Conservation (phyloP, 2,329 filamentous ascomycete species). For the Aspergillus sp. region DNA sequence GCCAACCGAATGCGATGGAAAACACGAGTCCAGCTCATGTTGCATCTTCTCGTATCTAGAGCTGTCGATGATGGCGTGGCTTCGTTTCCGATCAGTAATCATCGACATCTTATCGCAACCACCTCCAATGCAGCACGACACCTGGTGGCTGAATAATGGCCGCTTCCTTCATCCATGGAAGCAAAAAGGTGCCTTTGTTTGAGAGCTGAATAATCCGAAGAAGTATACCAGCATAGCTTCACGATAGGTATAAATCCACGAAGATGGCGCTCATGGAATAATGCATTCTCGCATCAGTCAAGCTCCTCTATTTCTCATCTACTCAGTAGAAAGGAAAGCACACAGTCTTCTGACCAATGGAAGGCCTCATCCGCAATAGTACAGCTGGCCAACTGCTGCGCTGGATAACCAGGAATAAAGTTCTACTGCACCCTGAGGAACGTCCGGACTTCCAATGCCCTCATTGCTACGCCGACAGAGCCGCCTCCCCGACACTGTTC, state of each 20-base stretch:
- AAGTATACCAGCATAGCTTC: not conserved
- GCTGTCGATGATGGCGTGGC: not conserved
- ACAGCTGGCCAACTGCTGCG: conserved; percentile 6
- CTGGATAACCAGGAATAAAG: not conserved
- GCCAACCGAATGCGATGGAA: not conserved
- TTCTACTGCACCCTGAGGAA: conserved; percentile 3
- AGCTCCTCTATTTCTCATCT: not conserved
- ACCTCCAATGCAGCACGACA: not conserved
- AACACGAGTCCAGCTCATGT: not conserved
- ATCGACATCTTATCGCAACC: not conserved
- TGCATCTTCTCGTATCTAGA: not conserved
- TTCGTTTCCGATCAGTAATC: not conserved
- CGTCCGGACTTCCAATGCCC: conserved; percentile 5
- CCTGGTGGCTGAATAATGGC: conserved; percentile 2
- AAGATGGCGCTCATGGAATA: not conserved
- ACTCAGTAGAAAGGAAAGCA: no score
- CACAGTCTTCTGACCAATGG: not conserved
- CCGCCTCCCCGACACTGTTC: not conserved
- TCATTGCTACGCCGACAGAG: not conserved
- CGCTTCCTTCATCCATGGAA: not conserved
- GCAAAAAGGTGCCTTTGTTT: not conserved
- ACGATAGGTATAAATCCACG: not conserved
- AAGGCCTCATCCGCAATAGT: not conserved
- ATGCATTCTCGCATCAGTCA: not conserved
- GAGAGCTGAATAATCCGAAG: not conserved